Evolutionary conservation across 305 asterid species (phyloP), one percentile per base, ranked within the genome.

Genomic region (Fraxinus nigra): DNA sequence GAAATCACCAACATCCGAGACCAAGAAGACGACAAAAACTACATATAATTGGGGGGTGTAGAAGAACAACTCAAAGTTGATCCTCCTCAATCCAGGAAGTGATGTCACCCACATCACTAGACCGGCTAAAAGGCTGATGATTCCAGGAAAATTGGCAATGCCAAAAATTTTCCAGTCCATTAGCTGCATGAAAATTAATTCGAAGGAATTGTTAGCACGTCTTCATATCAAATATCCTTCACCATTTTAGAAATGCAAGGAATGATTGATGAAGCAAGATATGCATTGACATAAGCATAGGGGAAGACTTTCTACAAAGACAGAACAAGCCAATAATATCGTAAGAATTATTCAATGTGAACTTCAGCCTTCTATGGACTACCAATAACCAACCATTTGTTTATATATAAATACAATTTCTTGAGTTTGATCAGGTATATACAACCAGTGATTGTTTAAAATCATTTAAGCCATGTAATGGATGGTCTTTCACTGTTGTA

Each of bases 81-180:
- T n/a, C 83, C 95, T 87, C 87, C 98, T 89, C 54, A 91, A 87
- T 33, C 95, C 94, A 5, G 98, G 97, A 34, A 95, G 91, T 11
- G 98, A 95, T 56, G 98, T 90, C 81, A 87, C 87, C 98, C 98
- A 95, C 98, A 95, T 92, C 32, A 89, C 7, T 22, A 95, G 77
- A 80, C 98, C 98, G 9, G 95, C 97, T 30, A 78, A 26, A 30
- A 93, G 94, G 90, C 95, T 89, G 82, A 93, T 88, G 61, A 91
- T 97, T 67, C 98, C 98, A 0, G 98, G 93, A 59, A 92, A 87
- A 85, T 87, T 91, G 32, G 97, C 92, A 30, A 92, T n/a, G 5
- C 93, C 98, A 4, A 78, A 4, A 37, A 80, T 87, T 59, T 76
- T 85, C 97, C 97, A 94, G 7, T 78, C 83, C 30, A n/a, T 5